Conservation (phyloP, 73 alveolate species). For the Paramecium sonneborni region DNA sequence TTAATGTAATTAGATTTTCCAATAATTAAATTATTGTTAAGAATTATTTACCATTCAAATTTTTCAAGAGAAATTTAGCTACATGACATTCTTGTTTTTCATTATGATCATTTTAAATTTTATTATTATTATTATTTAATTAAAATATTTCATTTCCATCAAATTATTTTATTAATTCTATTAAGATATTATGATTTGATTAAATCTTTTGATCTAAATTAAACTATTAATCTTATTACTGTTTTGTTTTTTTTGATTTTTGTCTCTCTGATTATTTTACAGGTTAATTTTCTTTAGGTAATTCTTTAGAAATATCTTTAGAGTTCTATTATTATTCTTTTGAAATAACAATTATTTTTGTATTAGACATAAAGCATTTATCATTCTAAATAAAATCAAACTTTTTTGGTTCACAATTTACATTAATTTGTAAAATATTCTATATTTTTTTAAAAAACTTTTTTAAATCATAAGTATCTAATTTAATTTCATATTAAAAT, state of each 20-base stretch:
- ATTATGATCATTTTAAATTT: neutral
- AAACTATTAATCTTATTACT: neutral
- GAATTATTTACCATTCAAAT: neutral
- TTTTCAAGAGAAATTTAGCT: neutral
- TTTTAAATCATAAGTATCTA: neutral
- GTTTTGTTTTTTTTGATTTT: neutral
- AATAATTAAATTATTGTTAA: neutral
- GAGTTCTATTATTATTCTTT: neutral
- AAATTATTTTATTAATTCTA: neutral
- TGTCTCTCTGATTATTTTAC: conserved; percentile 5
- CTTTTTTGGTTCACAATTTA: neutral
- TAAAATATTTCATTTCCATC: neutral
- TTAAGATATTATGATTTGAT: neutral
- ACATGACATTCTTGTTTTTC: neutral
- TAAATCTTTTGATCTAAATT: neutral
- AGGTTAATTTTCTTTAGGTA: neutral
- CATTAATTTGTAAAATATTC: neutral
- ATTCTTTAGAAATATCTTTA: neutral
- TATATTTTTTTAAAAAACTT: neutral
- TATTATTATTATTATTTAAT: neutral
- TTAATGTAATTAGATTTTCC: neutral
- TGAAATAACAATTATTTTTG: neutral
- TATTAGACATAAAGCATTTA: neutral
- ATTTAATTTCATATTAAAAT: neutral
- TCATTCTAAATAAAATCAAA: neutral